Base-by-base conservation (phyloP, 2,329 filamentous ascomycete species). In the Macrophomina phaseolina region DNA sequence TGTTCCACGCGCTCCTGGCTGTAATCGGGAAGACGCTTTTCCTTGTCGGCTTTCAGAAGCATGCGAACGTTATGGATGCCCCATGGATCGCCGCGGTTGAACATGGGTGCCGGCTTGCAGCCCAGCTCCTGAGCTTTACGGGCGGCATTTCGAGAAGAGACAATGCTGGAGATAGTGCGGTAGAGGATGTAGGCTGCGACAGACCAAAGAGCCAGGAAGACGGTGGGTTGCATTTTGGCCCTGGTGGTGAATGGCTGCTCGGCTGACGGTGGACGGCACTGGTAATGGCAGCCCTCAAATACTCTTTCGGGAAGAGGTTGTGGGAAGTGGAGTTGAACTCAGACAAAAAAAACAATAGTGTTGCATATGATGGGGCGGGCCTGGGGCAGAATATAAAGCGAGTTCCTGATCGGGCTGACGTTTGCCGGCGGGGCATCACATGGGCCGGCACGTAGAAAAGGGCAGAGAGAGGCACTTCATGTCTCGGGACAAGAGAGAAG, bases 11-110 rank as follows among this genome's bases (percentile, higher is more conserved):
- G 67, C 38, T 74, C 71, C 36, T 49, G n/a, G 53, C 62, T 71
- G 66, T 53, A 77, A 4, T 72, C 83, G 5, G 81, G 73, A 0
- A 73, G 36, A 12, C 73, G 64, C 49, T 74, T 74, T 28, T 73
- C 67, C 28, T 78, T 80, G 64, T 79, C 67, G 4, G 81, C 78
- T 12, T 74, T 73, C 23, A 81, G 65, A 67, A 81, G 81, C 32
- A 75, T 69, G 45, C 76, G 70, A 67, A 87, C 78, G 46, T 83
- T 73, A 72, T 87, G 84, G 32, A 84, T 70, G 2, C 86, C 87
- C 3, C 88, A 75, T 65, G 89, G 71, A 0, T 80, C 81, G 74
- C 87, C 82, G 3, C 83, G 83, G 68, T 81, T 84, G 8, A 69
- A 67, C 2, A 74, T 71, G 16, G 77, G 72, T n/a, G 80, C 78